Percentiles rank a stretch among this genome's conserved stretches.
These are phyloP conservation scores for Climacium dendroides DNA, from an alignment of 225 moss, liverwort and hornwort species.

Conservation along the genomic window DNA sequence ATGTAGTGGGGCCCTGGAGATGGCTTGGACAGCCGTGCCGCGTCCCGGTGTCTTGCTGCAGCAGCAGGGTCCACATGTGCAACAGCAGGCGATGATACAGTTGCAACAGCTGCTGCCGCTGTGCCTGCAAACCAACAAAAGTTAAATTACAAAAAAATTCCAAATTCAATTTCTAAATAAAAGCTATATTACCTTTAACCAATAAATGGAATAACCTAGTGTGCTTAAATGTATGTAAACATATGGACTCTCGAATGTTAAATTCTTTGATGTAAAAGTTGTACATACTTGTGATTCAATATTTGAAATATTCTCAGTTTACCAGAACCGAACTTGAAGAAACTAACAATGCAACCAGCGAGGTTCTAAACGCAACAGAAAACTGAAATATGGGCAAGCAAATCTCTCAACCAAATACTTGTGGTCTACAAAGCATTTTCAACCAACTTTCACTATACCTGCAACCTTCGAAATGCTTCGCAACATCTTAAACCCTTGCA, in stretches of 20 bases:
- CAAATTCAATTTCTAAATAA: neutral
- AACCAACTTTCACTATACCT: slow-evolving; percentile 3
- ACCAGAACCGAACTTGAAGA: neutral
- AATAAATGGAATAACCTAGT: neutral
- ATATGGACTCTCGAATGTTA: no score
- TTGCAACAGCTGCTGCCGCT: slow-evolving; percentile 53
- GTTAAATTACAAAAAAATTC: neutral
- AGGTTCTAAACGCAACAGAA: neutral
- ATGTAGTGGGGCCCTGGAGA: slow-evolving; percentile 47
- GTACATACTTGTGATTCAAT: neutral
- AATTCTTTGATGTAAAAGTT: neutral
- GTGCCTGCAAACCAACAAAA: slow-evolving; percentile 17
- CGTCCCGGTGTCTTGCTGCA: slow-evolving; percentile 37
- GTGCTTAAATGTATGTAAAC: neutral
- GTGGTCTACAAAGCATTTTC: neutral
- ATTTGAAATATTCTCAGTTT: neutral
- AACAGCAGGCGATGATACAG: slow-evolving; percentile 44
- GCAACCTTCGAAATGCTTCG: slow-evolving; percentile 73
- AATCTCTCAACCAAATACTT: neutral
- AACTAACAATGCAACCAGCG: neutral
- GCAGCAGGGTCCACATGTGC: slow-evolving; percentile 54
- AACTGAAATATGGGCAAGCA: neutral
- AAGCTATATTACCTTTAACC: neutral
- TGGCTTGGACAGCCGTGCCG: slow-evolving; percentile 48
- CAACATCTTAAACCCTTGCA: slow-evolving; percentile 38